Evolutionary conservation across 2,329 filamentous ascomycete species (phyloP).

Genomic region (Emmonsiellopsis sp.): DNA sequence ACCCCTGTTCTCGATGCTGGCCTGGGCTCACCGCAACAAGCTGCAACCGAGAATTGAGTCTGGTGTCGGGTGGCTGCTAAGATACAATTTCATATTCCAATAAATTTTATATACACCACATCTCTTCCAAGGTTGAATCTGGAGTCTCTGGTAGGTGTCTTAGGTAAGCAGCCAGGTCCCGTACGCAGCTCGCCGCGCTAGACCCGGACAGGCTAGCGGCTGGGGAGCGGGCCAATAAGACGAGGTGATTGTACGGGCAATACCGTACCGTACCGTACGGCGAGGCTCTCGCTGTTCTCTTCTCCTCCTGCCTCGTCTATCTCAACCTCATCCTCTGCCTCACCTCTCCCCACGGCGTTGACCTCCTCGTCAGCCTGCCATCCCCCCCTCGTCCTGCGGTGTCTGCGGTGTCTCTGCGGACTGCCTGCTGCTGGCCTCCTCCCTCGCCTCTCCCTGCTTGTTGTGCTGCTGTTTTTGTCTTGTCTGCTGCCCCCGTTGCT

Average conservation of each 20-base stretch:
- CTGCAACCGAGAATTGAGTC: not conserved
- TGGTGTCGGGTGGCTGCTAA: too few relatives aligned
- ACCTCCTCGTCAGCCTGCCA: not conserved
- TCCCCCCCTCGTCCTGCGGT: slow-evolving; percentile 22
- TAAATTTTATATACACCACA: too few relatives aligned
- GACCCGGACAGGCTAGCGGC: too few relatives aligned
- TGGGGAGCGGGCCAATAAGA: too few relatives aligned
- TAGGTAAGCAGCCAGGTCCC: too few relatives aligned
- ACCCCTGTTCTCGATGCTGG: not conserved
- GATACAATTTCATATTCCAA: too few relatives aligned
- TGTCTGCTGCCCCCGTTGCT: not conserved
- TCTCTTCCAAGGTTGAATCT: too few relatives aligned
- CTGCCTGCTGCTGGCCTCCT: not conserved
- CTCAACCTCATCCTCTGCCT: not conserved
- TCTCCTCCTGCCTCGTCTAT: not conserved
- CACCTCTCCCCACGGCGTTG: not conserved
- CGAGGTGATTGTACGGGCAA: too few relatives aligned
- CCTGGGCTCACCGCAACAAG: not conserved
- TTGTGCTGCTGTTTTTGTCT: not conserved
- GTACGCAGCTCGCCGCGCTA: too few relatives aligned
- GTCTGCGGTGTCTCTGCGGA: slow-evolving; percentile 16
- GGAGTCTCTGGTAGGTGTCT: too few relatives aligned
- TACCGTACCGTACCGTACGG: too few relatives aligned
- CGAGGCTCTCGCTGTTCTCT: not conserved
- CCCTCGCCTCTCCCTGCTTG: not conserved